Evolutionary conservation across 495 filamentous ascomycete genomes (phyloP), one percentile per base, ranked within the genome.

Genomic region (Penicillium maclennaniae): DNA sequence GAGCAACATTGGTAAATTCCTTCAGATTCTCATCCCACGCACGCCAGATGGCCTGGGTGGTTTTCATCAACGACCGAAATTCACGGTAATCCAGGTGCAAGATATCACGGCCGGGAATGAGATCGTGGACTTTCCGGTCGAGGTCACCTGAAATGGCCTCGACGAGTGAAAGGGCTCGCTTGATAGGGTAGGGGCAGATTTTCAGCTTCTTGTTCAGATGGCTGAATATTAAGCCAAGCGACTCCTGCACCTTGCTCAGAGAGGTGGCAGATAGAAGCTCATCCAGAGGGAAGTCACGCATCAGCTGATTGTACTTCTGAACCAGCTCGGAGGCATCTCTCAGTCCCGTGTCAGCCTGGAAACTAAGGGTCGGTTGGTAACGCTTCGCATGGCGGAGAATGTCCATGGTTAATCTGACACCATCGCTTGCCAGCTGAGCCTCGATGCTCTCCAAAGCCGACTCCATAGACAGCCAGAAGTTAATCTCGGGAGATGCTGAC

Each of bases 381-480:
- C 95, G 87, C 71, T 99, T 99, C 28, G 92, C 95, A 69, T 95
- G 85, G 56, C 89, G 88, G 52, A 99, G 77, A 45, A 97, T 88
- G 58, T 97, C 92, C 71, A 99, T 81, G 0, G 95, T 97, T 59
- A 99, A 77, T 63, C 79, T 81, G 20, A 99, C 92, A 21, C 93
- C 93, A 43, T 95, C 89, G 56, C 91, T 88, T 45, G 85, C 78
- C 36, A 97, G 75, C 65, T 97, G 92, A 27, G 78, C 80, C 67
- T 96, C 92, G 53, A 99, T 95, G 12, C 84, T 84, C 59, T 96
- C 92, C 41, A 99, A 69, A 3, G 89, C 87, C 39, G 84, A 86
- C 65, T 99, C 93, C 86, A 97, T 95, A 1, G 89, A 90, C 38
- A 97, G 70, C 93, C 93, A 99, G 61, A 97, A 99, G 63, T 96